Evolutionary conservation across 2,329 filamentous ascomycete genomes (phyloP).

Genomic region (Penicillium sp.): DNA sequence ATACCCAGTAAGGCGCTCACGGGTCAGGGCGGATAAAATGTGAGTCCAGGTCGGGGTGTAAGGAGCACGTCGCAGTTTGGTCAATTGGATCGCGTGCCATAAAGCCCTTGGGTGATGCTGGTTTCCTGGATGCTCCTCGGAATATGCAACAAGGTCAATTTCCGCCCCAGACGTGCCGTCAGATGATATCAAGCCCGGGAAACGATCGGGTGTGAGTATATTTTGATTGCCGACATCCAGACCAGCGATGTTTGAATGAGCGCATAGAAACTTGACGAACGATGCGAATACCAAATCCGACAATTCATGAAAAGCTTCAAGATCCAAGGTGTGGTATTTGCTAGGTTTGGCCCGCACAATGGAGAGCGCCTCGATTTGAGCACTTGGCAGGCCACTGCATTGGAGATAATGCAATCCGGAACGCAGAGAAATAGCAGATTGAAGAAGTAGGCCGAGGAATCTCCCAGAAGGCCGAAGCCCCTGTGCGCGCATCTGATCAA

Average conservation of each 20-base stretch:
- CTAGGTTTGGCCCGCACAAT: constrained; percentile 18
- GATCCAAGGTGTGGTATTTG: constrained; percentile 13
- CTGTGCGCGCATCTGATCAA: constrained; percentile 49
- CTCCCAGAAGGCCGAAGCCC: constrained; percentile 43
- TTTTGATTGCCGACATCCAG: constrained; percentile 11
- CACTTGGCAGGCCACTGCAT: constrained; percentile 33
- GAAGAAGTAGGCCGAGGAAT: constrained; percentile 52
- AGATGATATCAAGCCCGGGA: constrained; percentile 13
- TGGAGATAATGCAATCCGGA: constrained; percentile 45
- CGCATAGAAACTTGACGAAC: constrained; percentile 45
- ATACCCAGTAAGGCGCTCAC: constrained; percentile 19
- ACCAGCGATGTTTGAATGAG: constrained; percentile 22
- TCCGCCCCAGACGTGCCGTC: neutral
- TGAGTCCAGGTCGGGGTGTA: constrained; percentile 37
- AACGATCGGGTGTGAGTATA: constrained; percentile 24
- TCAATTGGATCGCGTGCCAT: constrained; percentile 38
- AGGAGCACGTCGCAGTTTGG: constrained; percentile 28
- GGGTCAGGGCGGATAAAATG: constrained; percentile 33
- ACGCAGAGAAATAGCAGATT: constrained; percentile 38
- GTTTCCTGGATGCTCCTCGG: constrained; percentile 8
- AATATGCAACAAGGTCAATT: constrained; percentile 22
- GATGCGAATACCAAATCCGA: constrained; percentile 43
- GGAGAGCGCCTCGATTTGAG: constrained; percentile 32
- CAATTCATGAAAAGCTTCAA: constrained; percentile 27
- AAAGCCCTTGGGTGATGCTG: constrained; percentile 28